Conservation (phyloP, 495 filamentous ascomycete species). For the Xylaria sp. region DNA sequence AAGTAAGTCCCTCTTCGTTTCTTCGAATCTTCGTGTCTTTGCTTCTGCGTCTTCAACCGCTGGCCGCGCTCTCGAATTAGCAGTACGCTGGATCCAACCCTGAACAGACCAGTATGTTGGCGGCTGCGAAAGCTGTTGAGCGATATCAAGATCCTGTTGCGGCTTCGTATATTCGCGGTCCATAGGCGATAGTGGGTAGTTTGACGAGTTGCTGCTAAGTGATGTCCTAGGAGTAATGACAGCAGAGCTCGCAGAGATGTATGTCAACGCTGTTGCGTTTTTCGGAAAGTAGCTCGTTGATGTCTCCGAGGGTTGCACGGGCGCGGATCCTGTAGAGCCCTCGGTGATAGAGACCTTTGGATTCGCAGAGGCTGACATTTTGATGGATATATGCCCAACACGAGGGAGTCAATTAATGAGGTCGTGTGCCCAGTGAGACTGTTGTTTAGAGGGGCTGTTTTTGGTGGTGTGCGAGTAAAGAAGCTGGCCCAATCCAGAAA, state of each 20-base stretch:
- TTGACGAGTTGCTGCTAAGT: constrained; percentile 11
- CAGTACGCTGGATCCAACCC: constrained; percentile 48
- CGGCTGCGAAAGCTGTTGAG: constrained; percentile 47
- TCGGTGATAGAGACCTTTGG: neutral
- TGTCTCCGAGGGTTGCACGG: constrained; percentile 30
- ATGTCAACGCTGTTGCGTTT: constrained; percentile 24
- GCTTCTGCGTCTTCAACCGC: constrained; percentile 36
- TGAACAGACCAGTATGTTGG: constrained; percentile 46
- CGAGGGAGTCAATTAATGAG: neutral
- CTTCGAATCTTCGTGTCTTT: constrained; percentile 43
- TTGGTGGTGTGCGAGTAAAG: neutral
- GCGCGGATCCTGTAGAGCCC: neutral
- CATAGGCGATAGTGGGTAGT: constrained; percentile 38
- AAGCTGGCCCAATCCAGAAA: neutral
- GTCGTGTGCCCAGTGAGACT: neutral
- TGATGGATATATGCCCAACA: neutral
- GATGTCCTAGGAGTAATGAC: constrained; percentile 29
- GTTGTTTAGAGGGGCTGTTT: neutral
- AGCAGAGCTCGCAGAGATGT: constrained; percentile 27
- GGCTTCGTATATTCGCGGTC: constrained; percentile 46
- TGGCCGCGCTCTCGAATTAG: constrained; percentile 21
- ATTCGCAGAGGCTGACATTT: constrained; percentile 5
- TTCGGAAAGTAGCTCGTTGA: constrained; percentile 34
- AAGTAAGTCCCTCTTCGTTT: constrained; percentile 48
- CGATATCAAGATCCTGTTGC: constrained; percentile 42